Percentiles rank a stretch among this genome's conserved stretches.
Evolutionary conservation across 345 rosid species (phyloP).

Genomic region (Sisymbrium altissimum): DNA sequence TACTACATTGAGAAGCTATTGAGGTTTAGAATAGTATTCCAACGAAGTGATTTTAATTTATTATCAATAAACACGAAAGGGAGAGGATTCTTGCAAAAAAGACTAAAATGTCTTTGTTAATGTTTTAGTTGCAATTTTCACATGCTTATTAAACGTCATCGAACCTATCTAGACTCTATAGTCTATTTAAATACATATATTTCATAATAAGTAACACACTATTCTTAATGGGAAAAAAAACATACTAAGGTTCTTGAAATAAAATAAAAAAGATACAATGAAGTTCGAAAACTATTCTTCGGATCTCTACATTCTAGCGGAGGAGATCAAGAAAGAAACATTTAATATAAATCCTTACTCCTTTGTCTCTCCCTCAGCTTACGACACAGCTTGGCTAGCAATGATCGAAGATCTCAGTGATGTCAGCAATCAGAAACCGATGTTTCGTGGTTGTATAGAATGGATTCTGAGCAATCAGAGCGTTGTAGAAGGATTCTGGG

Average conservation of each 20-base stretch:
- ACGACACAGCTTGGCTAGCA: conserved; percentile 62
- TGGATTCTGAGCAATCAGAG: conserved; percentile 54
- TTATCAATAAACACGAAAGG: not conserved
- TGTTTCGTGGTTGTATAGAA: conserved; percentile 50
- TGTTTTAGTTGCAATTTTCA: not conserved
- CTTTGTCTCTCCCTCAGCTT: conserved; percentile 43
- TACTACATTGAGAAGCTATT: too few relatives aligned
- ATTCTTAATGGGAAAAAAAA: not conserved
- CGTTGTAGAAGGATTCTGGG: conserved; percentile 48
- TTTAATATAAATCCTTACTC: conserved; percentile 26
- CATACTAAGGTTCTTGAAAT: too few relatives aligned
- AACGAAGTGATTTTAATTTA: not conserved
- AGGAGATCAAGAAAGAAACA: conserved; percentile 35
- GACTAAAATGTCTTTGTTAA: not conserved
- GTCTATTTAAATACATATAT: conserved; percentile 2
- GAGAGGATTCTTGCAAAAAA: not conserved
- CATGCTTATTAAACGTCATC: not conserved
- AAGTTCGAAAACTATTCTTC: not conserved
- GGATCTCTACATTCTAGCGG: conserved; percentile 21
- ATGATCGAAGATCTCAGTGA: conserved; percentile 41
- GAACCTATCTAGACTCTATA: not conserved
- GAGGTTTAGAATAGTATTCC: not conserved
- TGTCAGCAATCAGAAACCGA: conserved; percentile 24
- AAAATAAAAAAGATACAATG: not conserved
- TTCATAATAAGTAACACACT: not conserved